These are phyloP conservation scores for Cerrena zonata DNA, from an alignment of 1,284 basidiomycete species.

Conservation along the genomic window DNA sequence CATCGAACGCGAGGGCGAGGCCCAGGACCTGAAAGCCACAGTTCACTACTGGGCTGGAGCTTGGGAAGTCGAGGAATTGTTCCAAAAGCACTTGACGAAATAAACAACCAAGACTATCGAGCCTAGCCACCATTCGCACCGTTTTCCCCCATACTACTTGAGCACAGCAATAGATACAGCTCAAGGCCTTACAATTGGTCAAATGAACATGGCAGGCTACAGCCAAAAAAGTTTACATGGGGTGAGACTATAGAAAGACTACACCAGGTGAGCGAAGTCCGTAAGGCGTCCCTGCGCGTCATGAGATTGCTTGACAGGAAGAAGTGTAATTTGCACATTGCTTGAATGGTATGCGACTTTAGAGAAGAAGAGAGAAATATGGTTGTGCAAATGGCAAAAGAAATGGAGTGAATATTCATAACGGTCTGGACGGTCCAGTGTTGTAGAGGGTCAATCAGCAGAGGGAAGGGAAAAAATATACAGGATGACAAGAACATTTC, in stretches of 20 bases:
- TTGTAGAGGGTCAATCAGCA: conserved; percentile 11
- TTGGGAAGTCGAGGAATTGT: conserved; percentile 88
- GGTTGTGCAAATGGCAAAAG: conserved; percentile 4
- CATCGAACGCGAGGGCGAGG: conserved; percentile 64
- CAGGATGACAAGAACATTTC: conserved; percentile 20
- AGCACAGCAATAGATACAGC: conserved; percentile 6
- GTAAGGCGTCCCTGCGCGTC: conserved; percentile 9
- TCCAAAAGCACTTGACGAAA: conserved; percentile 27
- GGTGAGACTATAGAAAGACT: conserved; percentile 1
- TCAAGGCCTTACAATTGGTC: neutral
- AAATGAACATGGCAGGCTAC: neutral
- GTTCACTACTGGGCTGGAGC: conserved; percentile 85
- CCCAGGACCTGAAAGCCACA: conserved; percentile 60
- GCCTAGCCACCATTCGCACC: neutral
- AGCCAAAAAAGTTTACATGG: conserved; percentile 1
- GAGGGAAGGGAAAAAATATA: conserved; percentile 19
- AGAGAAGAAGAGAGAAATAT: conserved; percentile 1
- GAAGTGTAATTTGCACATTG: conserved; percentile 3
- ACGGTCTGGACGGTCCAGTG: neutral
- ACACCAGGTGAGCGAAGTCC: conserved; percentile 10
- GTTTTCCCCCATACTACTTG: neutral
- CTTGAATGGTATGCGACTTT: neutral
- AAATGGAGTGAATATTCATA: neutral
- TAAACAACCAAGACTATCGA: neutral
- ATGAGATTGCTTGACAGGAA: conserved; percentile 2